Base-by-base conservation (phyloP, 2,329 filamentous ascomycete genomes). In the Fusarium staphyleae region DNA sequence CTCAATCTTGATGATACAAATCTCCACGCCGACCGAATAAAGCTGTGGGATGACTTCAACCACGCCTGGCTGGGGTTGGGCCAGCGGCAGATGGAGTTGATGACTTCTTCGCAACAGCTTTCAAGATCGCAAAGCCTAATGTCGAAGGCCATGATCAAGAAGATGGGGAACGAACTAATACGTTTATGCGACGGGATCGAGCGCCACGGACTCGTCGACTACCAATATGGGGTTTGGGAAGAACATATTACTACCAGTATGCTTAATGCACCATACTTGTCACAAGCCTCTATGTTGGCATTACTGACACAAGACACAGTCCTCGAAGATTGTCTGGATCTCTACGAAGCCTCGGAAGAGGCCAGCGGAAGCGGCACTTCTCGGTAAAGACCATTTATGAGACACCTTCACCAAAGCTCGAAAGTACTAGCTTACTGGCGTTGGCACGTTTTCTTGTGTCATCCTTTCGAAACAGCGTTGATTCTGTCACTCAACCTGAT, bases 151-250 rank as follows among this genome's bases (percentile, higher is more conserved):
- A 82, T 80, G 18, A 79, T 98, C 41, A 86, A 90, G 66, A 87
- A 86, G 63, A 87, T 98, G 83, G 91, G 90, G 11, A 87, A 88
- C 48, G 89, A 96, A 66, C 75, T 99, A 24, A 83, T 96, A 49
- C 83, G 87, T 43, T 79, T 96, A 43, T 96, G 93, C 70, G 92
- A 98, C 70, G 84, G 84, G 43, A 84, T 98, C 57, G 93, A 98
- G 73, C 87, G 89, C 63, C 88, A 96, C 70, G 95, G 95, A n/a
- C 78, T 99, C 40, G 91, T 99, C 10, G 95, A 99, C 75, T 99
- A 98, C 72, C 89, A 98, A 69, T 96, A 96, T 77, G 95, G 95
- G 8, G 90, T 98, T 19, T 96, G 91, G 85, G 95, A 98, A 74
- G 93, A 98, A 70, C 87, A 90, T 69, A 97, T 98, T 65, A 84